A percentile compares a stretch with the other conserved stretches of the same genome.
Evolutionary conservation across 768 basidiomycete species (phyloP).

Genomic region (Lyophyllum semitale): DNA sequence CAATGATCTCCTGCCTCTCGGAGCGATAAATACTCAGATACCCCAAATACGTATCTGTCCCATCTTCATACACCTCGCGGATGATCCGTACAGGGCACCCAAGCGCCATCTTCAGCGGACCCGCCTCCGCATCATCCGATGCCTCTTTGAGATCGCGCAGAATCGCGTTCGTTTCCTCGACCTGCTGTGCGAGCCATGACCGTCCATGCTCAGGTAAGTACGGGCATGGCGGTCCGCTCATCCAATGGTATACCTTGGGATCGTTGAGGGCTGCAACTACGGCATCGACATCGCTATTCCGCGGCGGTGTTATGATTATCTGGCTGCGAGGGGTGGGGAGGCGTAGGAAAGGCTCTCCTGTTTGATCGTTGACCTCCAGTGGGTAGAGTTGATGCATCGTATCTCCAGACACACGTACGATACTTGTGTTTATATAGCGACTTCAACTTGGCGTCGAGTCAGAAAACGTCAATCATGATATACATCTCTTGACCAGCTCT

Average conservation of each 20-base stretch:
- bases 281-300: constrained; percentile 38
- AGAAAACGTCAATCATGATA: not conserved
- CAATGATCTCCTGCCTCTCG: constrained; percentile 25
- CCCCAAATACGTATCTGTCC: constrained; percentile 29
- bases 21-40: constrained; percentile 32
- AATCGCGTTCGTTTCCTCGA: constrained; percentile 23
- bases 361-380: constrained; percentile 27
- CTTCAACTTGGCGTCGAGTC: not conserved
- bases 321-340: constrained; percentile 43
- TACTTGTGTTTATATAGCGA: not conserved
- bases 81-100: constrained; percentile 44
- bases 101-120: not conserved
- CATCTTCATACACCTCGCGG: constrained; percentile 40
- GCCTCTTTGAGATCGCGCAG: constrained; percentile 21
- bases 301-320: constrained; percentile 55
- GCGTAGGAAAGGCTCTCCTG: constrained; percentile 52
- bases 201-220: constrained; percentile 33
- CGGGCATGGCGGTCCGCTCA: constrained; percentile 41
- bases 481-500: not conserved
- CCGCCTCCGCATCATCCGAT: not conserved
- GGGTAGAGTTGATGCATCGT: constrained; percentile 5
- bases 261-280: constrained; percentile 39
- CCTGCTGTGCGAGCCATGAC: constrained; percentile 15
- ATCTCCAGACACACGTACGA: not conserved
- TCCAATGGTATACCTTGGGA: constrained; percentile 34